A percentile compares a stretch with the other conserved stretches of the same genome.
phyloP scores from a whole-genome alignment of 2,329 filamentous ascomycete genomes.

The Pseudogymnoascus sp. region DNA sequence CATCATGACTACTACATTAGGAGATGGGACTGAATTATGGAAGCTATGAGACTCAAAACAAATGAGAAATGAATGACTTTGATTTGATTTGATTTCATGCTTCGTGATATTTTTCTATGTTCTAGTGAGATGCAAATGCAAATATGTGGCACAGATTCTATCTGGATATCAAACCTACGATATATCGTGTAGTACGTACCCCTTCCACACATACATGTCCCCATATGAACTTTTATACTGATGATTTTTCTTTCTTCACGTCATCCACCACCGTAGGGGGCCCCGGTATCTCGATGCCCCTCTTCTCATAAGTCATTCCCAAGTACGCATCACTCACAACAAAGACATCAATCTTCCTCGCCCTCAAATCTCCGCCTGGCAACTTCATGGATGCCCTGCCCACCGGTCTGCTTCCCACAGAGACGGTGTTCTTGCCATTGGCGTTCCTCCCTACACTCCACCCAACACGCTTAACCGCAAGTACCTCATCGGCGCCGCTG shows the following conservation, averaged over 20 bases:
- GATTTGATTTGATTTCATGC: not conserved
- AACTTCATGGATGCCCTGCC: slow-evolving; percentile 56
- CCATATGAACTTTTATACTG: not conserved
- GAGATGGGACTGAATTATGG: not conserved
- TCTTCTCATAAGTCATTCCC: slow-evolving; percentile 51
- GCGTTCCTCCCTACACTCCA: slow-evolving; percentile 48
- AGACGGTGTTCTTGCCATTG: slow-evolving; percentile 28
- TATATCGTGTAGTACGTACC: not conserved
- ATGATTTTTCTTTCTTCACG: slow-evolving; percentile 16
- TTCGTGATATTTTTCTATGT: not conserved
- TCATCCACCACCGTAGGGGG: slow-evolving; percentile 16
- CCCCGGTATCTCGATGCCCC: slow-evolving; percentile 29
- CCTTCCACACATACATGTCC: not conserved
- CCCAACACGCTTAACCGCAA: slow-evolving; percentile 78
- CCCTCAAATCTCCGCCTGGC: slow-evolving; percentile 42
- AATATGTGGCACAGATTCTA: not conserved
- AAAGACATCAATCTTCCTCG: slow-evolving; percentile 62
- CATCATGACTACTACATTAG: not conserved
- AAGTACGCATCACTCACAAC: slow-evolving; percentile 86
- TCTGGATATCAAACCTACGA: not conserved
- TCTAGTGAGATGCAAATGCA: not conserved
- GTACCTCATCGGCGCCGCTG: slow-evolving; percentile 62
- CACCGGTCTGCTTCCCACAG: slow-evolving; percentile 42
- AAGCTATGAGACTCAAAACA: not conserved
- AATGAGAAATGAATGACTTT: not conserved